phyloP scores from a whole-genome alignment of 768 basidiomycete genomes.

The Pleurotus sapidus region DNA sequence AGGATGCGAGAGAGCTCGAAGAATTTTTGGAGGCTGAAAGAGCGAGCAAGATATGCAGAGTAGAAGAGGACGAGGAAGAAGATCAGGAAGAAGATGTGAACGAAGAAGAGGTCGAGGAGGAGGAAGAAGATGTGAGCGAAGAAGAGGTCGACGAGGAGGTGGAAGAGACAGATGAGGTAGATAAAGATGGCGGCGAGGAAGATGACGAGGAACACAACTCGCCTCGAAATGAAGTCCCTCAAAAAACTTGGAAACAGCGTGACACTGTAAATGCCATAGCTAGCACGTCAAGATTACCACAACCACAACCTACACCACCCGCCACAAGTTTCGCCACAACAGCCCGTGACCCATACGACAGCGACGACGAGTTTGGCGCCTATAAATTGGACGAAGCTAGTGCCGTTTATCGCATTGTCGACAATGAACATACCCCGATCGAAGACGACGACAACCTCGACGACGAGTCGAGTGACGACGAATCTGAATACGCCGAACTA shows the following conservation, averaged over 20 bases:
- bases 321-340: too few species aligned
- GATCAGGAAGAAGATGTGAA: slow-evolving; percentile 3
- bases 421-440: not conserved
- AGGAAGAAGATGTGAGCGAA: too few species aligned
- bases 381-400: slow-evolving; percentile 7
- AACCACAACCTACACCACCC: too few species aligned
- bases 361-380: slow-evolving; percentile 1
- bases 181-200: too few species aligned
- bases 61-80: slow-evolving; percentile 42
- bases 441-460: not conserved
- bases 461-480: not conserved
- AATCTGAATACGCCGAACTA: not conserved
- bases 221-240: too few species aligned
- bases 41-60: slow-evolving; percentile 14
- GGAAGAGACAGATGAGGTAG: too few species aligned
- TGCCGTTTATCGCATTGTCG: not conserved
- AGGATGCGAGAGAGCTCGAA: slow-evolving; percentile 59
- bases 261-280: too few species aligned
- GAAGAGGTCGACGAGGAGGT: too few species aligned
- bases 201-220: too few species aligned
- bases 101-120: too few species aligned
- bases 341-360: not conserved
- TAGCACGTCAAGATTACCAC: too few species aligned
- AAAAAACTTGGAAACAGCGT: too few species aligned
- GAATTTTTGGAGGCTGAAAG: slow-evolving; percentile 67